phyloP scores from a whole-genome alignment of 2,329 filamentous ascomycete species.

The Mycosphaerella arachidis region DNA sequence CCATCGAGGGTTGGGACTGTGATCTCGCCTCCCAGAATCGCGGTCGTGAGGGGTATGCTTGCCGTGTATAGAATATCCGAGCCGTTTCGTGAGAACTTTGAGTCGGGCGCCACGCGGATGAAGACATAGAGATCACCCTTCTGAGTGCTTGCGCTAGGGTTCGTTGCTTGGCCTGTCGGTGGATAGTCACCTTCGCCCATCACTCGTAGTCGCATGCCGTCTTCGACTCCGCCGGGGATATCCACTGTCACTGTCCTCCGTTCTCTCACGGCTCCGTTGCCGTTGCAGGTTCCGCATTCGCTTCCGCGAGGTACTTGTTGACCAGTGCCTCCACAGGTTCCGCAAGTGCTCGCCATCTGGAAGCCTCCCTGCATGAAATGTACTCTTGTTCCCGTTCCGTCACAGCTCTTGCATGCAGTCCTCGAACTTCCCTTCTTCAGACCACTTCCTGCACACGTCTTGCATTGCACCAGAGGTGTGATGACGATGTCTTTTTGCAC shows the following conservation, averaged over 20 bases:
- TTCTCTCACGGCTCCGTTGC: slow-evolving; percentile 79
- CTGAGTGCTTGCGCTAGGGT: slow-evolving; percentile 59
- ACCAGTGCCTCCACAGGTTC: slow-evolving; percentile 74
- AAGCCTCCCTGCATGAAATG: slow-evolving; percentile 90
- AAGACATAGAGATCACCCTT: slow-evolving; percentile 88
- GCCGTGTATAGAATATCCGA: slow-evolving; percentile 92
- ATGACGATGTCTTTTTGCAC: slow-evolving; percentile 82
- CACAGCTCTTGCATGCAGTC: slow-evolving; percentile 71
- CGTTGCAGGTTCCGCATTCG: slow-evolving; percentile 74
- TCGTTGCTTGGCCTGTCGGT: slow-evolving; percentile 64
- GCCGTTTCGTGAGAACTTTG: slow-evolving; percentile 81
- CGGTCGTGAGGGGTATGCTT: slow-evolving; percentile 85
- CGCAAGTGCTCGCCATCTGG: slow-evolving; percentile 90
- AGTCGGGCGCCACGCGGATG: slow-evolving; percentile 81
- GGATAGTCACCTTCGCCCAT: slow-evolving; percentile 84
- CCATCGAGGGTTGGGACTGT: slow-evolving; percentile 85
- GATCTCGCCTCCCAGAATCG: slow-evolving; percentile 84
- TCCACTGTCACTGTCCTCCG: slow-evolving; percentile 80
- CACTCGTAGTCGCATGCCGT: slow-evolving; percentile 87
- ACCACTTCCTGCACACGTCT: slow-evolving; percentile 77
- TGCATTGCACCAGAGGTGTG: slow-evolving; percentile 74
- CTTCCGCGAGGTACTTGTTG: slow-evolving; percentile 70
- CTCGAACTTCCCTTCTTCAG: slow-evolving; percentile 75
- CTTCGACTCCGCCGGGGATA: slow-evolving; percentile 91
- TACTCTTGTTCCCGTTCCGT: slow-evolving; percentile 79